Conservation (phyloP, 306 rosid genomes). For the Castanea mollissima region DNA sequence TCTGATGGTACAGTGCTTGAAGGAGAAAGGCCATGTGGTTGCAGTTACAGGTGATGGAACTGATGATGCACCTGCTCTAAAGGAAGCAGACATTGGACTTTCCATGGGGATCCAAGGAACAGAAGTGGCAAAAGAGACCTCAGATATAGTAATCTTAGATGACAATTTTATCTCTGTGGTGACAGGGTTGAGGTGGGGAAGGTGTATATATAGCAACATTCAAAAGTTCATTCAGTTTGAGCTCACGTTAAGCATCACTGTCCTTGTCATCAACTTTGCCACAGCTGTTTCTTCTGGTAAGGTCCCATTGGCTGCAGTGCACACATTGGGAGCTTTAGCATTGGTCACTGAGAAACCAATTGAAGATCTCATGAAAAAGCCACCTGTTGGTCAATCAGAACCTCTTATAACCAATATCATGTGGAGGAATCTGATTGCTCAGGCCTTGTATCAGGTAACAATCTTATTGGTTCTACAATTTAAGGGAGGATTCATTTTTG, state of each 20-base stretch:
- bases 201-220: slow-evolving; percentile 25
- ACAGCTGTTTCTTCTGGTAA: slow-evolving; percentile 14
- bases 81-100: slow-evolving; percentile 30
- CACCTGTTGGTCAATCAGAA: slow-evolving; percentile 5
- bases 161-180: slow-evolving; percentile 17
- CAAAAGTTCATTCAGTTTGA: slow-evolving; percentile 30
- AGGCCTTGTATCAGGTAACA: slow-evolving; percentile 27
- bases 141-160: slow-evolving; percentile 24
- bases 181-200: slow-evolving; percentile 27
- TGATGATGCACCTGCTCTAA: slow-evolving; percentile 22
- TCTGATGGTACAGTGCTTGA: slow-evolving; percentile 26
- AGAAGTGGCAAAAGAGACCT: slow-evolving; percentile 31
- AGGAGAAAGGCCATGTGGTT: slow-evolving; percentile 25
- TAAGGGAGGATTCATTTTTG: slow-evolving; percentile 20
- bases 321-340: slow-evolving; percentile 35
- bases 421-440: slow-evolving; percentile 32
- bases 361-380: slow-evolving; percentile 15
- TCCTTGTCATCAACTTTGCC: slow-evolving; percentile 7
- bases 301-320: slow-evolving; percentile 20
- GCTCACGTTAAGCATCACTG: slow-evolving; percentile 23
- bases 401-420: slow-evolving; percentile 21
- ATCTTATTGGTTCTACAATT: slow-evolving; percentile 17
- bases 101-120: slow-evolving; percentile 32
- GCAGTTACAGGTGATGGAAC: slow-evolving; percentile 32
- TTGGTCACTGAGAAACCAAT: slow-evolving; percentile 23